Conservation (phyloP, 2,329 filamentous ascomycete genomes). For the Juglanconis sp. region DNA sequence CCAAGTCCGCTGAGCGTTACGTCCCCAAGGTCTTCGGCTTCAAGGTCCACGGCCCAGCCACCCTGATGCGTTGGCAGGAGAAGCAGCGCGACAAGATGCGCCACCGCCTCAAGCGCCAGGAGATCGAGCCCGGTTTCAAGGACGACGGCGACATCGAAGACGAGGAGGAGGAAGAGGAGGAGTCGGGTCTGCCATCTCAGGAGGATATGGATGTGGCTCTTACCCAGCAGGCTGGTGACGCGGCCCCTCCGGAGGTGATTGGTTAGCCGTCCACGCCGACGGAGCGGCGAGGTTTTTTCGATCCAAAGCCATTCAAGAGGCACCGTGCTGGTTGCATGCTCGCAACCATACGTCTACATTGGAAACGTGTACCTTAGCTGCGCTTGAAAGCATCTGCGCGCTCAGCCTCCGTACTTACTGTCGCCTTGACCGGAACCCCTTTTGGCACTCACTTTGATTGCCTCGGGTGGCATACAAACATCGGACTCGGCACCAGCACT, state of each 20-base stretch:
- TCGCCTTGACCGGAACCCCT: too few relatives aligned
- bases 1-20: constrained; percentile 83
- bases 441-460: background rate
- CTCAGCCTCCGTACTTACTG: background rate
- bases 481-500: background rate
- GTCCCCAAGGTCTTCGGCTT: constrained; percentile 91
- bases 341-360: background rate
- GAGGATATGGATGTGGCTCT: constrained; percentile 25
- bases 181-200: constrained; percentile 42
- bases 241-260: background rate
- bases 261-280: background rate
- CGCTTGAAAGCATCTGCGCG: background rate
- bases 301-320: background rate
- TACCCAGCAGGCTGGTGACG: background rate
- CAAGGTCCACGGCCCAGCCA: constrained; percentile 85
- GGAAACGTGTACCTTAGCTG: background rate
- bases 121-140: constrained; percentile 77
- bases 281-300: background rate
- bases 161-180: constrained; percentile 62
- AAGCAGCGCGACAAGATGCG: constrained; percentile 78
- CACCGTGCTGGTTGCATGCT: background rate
- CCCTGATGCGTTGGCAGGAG: constrained; percentile 89
- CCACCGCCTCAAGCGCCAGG: constrained; percentile 64
- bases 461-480: background rate
- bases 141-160: constrained; percentile 60